These are phyloP conservation scores for Rhazya stricta DNA, from an alignment of 257 asterid genomes.

Conservation along the genomic window DNA sequence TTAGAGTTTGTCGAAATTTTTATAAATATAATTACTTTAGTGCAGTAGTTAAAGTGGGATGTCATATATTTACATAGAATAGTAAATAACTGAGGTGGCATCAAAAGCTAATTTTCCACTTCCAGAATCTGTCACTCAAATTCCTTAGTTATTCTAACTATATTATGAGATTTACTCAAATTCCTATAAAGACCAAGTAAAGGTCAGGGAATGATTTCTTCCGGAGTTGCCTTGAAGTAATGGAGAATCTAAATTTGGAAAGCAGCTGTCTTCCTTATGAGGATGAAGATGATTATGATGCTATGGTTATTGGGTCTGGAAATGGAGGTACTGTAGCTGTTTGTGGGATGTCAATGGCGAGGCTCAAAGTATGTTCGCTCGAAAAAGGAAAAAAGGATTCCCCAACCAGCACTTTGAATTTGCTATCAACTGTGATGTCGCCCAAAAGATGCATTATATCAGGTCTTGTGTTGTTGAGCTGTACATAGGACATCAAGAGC, in stretches of 20 bases:
- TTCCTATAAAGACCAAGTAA: too few species aligned
- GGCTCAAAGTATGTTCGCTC: slow-evolving; percentile 46
- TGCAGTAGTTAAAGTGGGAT: too few species aligned
- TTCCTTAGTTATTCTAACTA: too few species aligned
- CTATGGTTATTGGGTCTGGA: slow-evolving; percentile 52
- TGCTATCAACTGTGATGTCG: slow-evolving; percentile 34
- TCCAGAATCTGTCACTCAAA: too few species aligned
- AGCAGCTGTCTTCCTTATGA: background rate
- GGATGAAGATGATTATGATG: slow-evolving; percentile 36
- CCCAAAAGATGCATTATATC: slow-evolving; percentile 43
- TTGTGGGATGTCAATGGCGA: slow-evolving; percentile 49
- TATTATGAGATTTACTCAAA: too few species aligned
- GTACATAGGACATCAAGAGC: too few species aligned
- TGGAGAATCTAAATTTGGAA: slow-evolving; percentile 18
- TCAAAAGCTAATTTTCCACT: too few species aligned
- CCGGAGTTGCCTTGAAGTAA: background rate
- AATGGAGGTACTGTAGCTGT: slow-evolving; percentile 66
- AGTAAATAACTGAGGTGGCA: too few species aligned
- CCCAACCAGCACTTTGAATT: slow-evolving; percentile 31
- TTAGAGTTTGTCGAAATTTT: too few species aligned
- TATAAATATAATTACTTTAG: too few species aligned
- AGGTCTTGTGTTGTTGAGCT: slow-evolving; percentile 23
- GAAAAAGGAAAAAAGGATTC: slow-evolving; percentile 56
- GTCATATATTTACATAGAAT: too few species aligned
- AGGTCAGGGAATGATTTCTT: background rate